These are phyloP conservation scores for Calendula officinalis DNA, from an alignment of 129 eudicot genomes.

Conservation along the genomic window DNA sequence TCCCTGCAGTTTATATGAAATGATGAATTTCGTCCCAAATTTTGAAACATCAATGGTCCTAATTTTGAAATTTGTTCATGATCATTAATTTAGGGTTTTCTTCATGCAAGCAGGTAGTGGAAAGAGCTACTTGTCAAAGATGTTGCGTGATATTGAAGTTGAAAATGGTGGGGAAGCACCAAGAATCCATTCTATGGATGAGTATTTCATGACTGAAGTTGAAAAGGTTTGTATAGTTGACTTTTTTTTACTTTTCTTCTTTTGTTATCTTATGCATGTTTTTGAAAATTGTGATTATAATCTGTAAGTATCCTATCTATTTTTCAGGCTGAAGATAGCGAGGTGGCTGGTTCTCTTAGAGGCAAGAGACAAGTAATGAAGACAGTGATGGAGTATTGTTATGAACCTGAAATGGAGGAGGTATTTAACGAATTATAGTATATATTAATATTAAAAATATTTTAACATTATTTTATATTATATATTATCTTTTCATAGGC, in stretches of 20 bases:
- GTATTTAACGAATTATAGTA: conserved; percentile 33
- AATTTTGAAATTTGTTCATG: too few relatives aligned
- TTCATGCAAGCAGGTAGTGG: conserved; percentile 73
- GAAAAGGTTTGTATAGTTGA: conserved; percentile 63
- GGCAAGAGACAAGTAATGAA: conserved; percentile 67
- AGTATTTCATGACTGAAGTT: conserved; percentile 96
- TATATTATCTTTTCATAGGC: conserved; percentile 52
- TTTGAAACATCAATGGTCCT: too few relatives aligned
- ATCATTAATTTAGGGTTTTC: not conserved
- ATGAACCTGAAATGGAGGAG: conserved; percentile 99
- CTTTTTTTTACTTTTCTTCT: conserved; percentile 3
- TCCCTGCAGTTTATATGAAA: too few relatives aligned
- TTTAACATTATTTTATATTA: not conserved
- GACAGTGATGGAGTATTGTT: conserved; percentile 87
- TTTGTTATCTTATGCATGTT: conserved; percentile 1
- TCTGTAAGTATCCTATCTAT: conserved; percentile 7
- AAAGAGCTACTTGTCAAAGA: conserved; percentile 92
- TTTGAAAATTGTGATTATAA: not conserved
- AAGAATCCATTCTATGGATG: conserved; percentile 95
- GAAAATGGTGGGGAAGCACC: conserved; percentile 96
- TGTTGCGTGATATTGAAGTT: conserved; percentile 92
- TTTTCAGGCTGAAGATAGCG: conserved; percentile 68
- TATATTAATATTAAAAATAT: not conserved
- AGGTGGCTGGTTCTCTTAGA: conserved; percentile 59
- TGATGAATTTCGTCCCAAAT: too few relatives aligned